phyloP scores from a whole-genome alignment of 2,329 filamentous ascomycete genomes.

The Phyllosticta ampelicida region DNA sequence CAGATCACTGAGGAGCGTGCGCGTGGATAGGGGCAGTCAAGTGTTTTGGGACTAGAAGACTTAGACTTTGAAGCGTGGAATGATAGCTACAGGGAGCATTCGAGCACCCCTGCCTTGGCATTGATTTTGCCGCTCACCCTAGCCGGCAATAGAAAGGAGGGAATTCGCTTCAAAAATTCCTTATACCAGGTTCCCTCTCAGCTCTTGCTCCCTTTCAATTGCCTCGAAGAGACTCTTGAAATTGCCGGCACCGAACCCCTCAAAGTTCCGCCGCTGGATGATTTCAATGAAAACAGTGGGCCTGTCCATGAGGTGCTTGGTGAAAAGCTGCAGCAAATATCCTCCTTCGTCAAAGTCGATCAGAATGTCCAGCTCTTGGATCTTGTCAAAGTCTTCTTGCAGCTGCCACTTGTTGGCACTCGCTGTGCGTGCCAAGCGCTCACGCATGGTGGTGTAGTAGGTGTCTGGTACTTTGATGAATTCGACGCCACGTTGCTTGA shows the following conservation, averaged over 20 bases:
- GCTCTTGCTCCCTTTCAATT: conserved; percentile 83
- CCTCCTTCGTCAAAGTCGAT: conserved; percentile 93
- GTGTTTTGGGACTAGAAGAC: no score
- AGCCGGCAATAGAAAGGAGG: no score
- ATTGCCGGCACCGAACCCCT: conserved; percentile 88
- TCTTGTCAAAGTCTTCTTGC: conserved; percentile 66
- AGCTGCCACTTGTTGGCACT: conserved; percentile 51
- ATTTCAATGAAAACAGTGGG: conserved; percentile 96
- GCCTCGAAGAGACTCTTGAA: conserved; percentile 94
- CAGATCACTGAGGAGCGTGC: no score
- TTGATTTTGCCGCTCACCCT: no score
- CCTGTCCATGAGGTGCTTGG: conserved; percentile 76
- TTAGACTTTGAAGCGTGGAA: neutral
- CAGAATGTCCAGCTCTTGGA: conserved; percentile 71
- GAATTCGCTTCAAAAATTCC: no score
- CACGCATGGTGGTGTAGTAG: conserved; percentile 71
- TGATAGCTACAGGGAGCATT: no score
- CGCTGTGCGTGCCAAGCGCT: conserved; percentile 41
- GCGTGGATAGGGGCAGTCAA: no score
- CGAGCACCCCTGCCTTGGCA: no score
- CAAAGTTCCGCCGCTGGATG: conserved; percentile 83
- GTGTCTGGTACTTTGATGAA: conserved; percentile 84
- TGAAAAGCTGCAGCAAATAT: conserved; percentile 58
- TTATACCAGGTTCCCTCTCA: conserved; percentile 61
- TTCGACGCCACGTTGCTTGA: conserved; percentile 79